Evolutionary conservation across 352 stramenopile genomes (phyloP).

Genomic region (Hyphochytrium catenoides): DNA sequence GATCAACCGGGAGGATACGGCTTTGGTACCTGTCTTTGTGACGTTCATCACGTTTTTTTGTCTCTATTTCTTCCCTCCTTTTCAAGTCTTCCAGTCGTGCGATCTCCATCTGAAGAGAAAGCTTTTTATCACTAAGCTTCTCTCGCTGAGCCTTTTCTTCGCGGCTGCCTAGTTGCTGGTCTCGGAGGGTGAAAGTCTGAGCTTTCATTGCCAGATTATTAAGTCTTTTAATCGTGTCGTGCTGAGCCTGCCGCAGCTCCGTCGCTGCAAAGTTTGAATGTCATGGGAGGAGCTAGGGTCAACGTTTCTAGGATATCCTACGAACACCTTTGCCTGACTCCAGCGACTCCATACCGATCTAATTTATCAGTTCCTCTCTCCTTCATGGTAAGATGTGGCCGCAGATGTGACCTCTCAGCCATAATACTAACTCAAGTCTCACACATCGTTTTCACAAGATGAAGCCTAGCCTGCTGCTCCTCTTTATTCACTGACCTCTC

Average conservation of each 20-base stretch:
- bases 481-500: too few relatives aligned
- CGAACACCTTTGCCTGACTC: too few relatives aligned
- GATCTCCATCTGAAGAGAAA: conserved; percentile 84
- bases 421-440: not conserved
- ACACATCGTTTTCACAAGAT: too few relatives aligned
- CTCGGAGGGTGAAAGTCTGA: conserved; percentile 77
- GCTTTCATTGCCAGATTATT: conserved; percentile 69
- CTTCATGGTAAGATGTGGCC: conserved; percentile 15
- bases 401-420: not conserved
- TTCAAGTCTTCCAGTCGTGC: conserved; percentile 74
- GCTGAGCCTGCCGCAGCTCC: too few relatives aligned
- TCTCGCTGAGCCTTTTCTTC: conserved; percentile 34
- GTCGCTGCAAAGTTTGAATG: too few relatives aligned
- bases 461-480: too few relatives aligned
- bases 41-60: conserved; percentile 20
- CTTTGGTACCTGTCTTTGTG: conserved; percentile 60
- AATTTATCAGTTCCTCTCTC: too few relatives aligned
- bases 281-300: too few relatives aligned
- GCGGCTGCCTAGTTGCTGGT: conserved; percentile 61
- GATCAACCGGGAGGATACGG: too few relatives aligned
- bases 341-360: too few relatives aligned
- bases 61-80: conserved; percentile 53
- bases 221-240: conserved; percentile 80
- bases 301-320: too few relatives aligned
- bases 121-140: conserved; percentile 70